Evolutionary conservation across 1,284 basidiomycete species (phyloP), one percentile per base, ranked within the genome.

Genomic region (Pseudozyma sp.): DNA sequence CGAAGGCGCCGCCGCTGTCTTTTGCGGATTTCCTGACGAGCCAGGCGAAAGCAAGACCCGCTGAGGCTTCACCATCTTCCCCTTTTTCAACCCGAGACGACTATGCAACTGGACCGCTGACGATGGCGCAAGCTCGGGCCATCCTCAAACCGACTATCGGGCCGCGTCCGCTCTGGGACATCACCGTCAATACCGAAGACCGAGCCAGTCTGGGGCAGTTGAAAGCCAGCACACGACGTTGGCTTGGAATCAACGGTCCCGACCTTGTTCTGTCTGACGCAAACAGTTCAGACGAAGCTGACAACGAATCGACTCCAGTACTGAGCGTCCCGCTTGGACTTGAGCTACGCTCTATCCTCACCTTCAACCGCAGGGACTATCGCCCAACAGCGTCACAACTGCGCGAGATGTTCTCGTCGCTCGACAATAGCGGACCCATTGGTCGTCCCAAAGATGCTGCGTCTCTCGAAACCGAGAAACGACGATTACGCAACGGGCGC

Each of bases 11-110:
- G n/a, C n/a, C n/a, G n/a, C 13, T 33, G 5, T 54, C 59, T 0
- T 68, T 68, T 17, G 47, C 51, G 19, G 60, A 59, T 3, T 69
- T 59, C n/a, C 35, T 69, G 19, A 29, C 47, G 40, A 34, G n/a
- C 11, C 63, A 55, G 47, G 24, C 55, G 5, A 57, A 52, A 19
- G 2, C 44, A 0, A 40, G n/a, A 8, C 13, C 50, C 5, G 44
- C 35, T 39, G 35, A 35, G 11, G 30, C 47, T 2, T n/a, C 39
- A 7, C 39, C 46, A 1, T 7, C 11, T 29, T 44, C 33, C 2
- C n/a, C 49, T 1, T 10, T 14, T 47, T 19, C 33, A 5, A 48
- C 48, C 2, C 58, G 54, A 45, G 62, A 24, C 31, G 29, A 45
- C 3, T 34, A 29, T 2, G 3, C 44, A 1, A 11, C 19, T 10